Base-by-base conservation (phyloP, 225 moss, liverwort and hornwort species). In the Polytrichum commune region DNA sequence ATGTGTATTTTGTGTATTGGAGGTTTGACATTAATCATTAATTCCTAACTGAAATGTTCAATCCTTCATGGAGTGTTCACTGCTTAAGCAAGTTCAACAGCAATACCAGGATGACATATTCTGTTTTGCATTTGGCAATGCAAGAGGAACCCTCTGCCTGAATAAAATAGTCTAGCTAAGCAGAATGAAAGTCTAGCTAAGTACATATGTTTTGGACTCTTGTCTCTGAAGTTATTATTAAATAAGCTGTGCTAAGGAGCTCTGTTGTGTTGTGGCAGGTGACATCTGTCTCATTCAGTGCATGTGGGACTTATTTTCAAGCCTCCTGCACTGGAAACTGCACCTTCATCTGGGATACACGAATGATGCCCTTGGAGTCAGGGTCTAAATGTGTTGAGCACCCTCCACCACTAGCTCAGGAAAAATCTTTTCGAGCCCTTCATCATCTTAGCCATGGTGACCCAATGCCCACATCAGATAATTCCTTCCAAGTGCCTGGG, bases 401-500 rank as follows among this genome's bases (percentile, higher is more conserved):
- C 65, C 89, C 96, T 73, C 79, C 83, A 18, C 33, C 80, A 60
- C 75, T 86, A 55, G 64, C 80, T 53, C 83, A 83, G 73, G 76
- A 73, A 55, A 88, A 75, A 80, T 71, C 83, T 53, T 88, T 82
- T 60, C 88, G 85, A 89, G 92, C 92, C 55, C 90, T 96, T 55
- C 96, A 96, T 65, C 87, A 89, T 74, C 88, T 96, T 8, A 93
- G 93, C 76, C 93, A 93, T 78, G 96, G 93, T 22, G 78, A 82
- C 76, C 93, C 96, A 8, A 81, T 96, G 93, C 93, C 96, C 27
- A 92, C 93, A 32, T 76, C 89, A 35, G 85, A 84, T 53, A 96
- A 93, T 77, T 90, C 93, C 55, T 92, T 89, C 70, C 92, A 96
- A 83, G 85, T 93, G 72, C 88, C 91, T 66, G 95, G 95, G 95